Evolutionary conservation across 208 protist genomes (phyloP).

Genomic region (Phytomonas sp.): DNA sequence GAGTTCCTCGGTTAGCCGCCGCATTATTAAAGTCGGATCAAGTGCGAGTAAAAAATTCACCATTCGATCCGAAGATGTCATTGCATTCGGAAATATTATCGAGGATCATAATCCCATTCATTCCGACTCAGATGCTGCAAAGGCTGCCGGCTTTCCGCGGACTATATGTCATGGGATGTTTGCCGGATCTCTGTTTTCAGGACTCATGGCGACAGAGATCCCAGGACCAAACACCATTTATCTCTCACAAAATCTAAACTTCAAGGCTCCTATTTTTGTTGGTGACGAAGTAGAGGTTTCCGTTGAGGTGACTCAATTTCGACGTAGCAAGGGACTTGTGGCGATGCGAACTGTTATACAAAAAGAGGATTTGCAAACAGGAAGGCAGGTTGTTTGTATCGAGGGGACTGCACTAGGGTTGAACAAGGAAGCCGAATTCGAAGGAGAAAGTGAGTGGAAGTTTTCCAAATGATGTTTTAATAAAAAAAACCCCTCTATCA

Average conservation of each 20-base stretch:
- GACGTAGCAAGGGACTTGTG: slow-evolving; percentile 47
- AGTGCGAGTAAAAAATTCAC: slow-evolving; percentile 29
- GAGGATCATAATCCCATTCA: slow-evolving; percentile 86
- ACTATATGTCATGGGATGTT: slow-evolving; percentile 80
- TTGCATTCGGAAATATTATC: slow-evolving; percentile 64
- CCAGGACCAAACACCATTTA: slow-evolving; percentile 83
- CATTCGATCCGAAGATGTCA: slow-evolving; percentile 50
- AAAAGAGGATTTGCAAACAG: slow-evolving; percentile 38
- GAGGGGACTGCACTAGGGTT: slow-evolving; percentile 71
- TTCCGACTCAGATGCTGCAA: slow-evolving; percentile 41
- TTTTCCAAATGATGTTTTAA: slow-evolving; percentile 10
- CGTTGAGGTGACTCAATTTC: slow-evolving; percentile 65
- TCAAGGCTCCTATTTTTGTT: slow-evolving; percentile 66
- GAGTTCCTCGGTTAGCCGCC: slow-evolving; percentile 1
- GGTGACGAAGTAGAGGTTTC: slow-evolving; percentile 69
- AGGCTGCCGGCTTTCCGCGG: slow-evolving; percentile 65
- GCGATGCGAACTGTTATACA: slow-evolving; percentile 57
- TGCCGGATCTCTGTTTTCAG: slow-evolving; percentile 80
- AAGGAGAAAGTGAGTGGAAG: slow-evolving; percentile 75
- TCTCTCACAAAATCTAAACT: slow-evolving; percentile 73
- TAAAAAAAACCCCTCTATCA: slow-evolving; percentile 1
- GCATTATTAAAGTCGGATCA: slow-evolving; percentile 61
- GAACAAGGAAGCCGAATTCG: slow-evolving; percentile 72
- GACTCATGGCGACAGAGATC: slow-evolving; percentile 69
- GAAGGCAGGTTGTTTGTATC: slow-evolving; percentile 46